Base-by-base conservation (phyloP, 306 rosid species). In the Lupinus albus region DNA sequence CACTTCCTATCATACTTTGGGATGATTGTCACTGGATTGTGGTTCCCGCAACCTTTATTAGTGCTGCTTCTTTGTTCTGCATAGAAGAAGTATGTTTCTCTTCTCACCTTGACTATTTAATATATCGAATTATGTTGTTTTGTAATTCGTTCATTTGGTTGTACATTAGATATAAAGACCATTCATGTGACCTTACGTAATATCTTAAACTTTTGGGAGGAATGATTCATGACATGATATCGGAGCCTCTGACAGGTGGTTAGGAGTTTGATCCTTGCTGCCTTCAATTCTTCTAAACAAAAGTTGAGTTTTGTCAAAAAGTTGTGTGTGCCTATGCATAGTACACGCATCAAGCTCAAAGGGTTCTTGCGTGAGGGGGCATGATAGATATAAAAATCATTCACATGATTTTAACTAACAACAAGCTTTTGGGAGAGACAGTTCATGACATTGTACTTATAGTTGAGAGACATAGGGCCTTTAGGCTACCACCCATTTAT, bases 31-130 rank as follows among this genome's bases (percentile, higher is more conserved):
- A 83, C 6, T 91, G 97, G 97, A 82, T 91, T 57, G 97, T 91
- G 32, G 85, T 91, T 82, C 97, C 97, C 38, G 96, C 97, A 41
- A 91, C 97, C 61, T 91, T 91, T 45, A 12, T 91, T 10, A 91
- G 96, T 5, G 97, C 97, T n/a, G 90, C 97, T 18, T 80, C 97
- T 36, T 79, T 91, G 85, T 91, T 91, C 88, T 88, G 97, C 86
- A 91, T 91, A 47, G 97, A 91, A 78, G 96, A 91, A 78, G 97
- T 91, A 85, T 64, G 75, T 53, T 30, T 67, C 52, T 58, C 64
- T 16, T 58, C 54, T 36, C 47, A 35, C 38, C 42, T 71, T 9
- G 11, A 58, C 67, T 44, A 54, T 49, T 54, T 55, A 14, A 55
- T 38, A 46, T 28, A 8, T 71, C 57, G 60, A 60, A 60, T 35